Evolutionary conservation across 2,329 filamentous ascomycete species (phyloP).

Genomic region (Talaromyces islandicus): DNA sequence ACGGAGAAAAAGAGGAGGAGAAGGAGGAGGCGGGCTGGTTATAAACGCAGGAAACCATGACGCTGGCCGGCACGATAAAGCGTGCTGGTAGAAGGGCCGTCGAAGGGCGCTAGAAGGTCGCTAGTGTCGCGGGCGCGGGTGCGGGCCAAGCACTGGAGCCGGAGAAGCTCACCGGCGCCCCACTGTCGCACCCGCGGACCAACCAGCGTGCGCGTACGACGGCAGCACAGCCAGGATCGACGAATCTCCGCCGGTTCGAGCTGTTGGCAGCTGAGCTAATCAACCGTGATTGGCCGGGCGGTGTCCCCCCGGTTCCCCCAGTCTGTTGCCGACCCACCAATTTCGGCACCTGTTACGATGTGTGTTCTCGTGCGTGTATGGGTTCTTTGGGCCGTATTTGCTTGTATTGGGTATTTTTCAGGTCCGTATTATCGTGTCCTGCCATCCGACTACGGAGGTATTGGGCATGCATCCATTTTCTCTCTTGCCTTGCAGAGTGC

Average conservation of each 20-base stretch:
- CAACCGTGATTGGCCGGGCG: background rate
- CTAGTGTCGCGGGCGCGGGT: background rate
- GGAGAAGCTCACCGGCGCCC: background rate
- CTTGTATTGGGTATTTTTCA: too few relatives aligned
- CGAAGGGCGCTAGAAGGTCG: slow-evolving; percentile 10
- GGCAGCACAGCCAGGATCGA: background rate
- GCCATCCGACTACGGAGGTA: too few relatives aligned
- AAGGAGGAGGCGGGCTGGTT: background rate
- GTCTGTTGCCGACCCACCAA: background rate
- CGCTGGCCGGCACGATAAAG: background rate
- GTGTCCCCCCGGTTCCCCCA: background rate
- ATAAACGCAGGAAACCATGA: background rate
- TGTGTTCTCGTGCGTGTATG: too few relatives aligned
- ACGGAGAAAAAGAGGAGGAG: background rate
- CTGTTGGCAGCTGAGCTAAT: background rate
- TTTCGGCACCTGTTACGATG: too few relatives aligned
- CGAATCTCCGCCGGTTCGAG: background rate
- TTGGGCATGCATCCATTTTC: too few relatives aligned
- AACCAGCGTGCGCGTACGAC: background rate
- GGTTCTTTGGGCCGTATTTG: too few relatives aligned
- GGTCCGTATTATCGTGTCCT: too few relatives aligned
- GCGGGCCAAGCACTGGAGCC: background rate
- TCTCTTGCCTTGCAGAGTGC: too few relatives aligned
- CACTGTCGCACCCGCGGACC: background rate
- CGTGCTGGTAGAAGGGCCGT: slow-evolving; percentile 7